These are phyloP conservation scores for Brasenia schreberi DNA, from an alignment of 164 flowering plant species.

Conservation along the genomic window DNA sequence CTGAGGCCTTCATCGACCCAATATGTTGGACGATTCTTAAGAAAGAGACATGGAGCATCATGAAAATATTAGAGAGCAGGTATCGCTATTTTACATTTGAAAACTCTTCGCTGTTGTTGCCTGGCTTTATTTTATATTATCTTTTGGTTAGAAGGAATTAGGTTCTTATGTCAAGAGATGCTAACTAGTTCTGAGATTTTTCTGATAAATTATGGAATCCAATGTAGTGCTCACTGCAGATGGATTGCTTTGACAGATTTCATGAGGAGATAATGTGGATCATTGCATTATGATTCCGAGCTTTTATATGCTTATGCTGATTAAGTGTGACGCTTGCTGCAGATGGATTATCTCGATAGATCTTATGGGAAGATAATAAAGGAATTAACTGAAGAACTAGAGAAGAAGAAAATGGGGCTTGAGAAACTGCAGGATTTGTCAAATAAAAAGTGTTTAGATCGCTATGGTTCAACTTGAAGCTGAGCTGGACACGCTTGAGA, in stretches of 20 bases:
- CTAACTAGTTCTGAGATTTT: not conserved
- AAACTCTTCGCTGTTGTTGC: not conserved
- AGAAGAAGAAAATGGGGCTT: not conserved
- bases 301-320: not conserved
- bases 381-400: constrained; percentile 1
- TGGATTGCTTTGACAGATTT: not conserved
- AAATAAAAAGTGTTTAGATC: not conserved
- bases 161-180: not conserved
- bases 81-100: not conserved
- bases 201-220: not conserved
- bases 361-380: not conserved
- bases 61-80: not conserved
- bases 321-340: not conserved
- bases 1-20: too few species aligned
- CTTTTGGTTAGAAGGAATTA: not conserved
- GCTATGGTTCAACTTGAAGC: not conserved
- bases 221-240: not conserved
- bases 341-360: not conserved
- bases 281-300: not conserved
- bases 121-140: not conserved
- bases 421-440: not conserved
- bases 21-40: too few species aligned
- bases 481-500: not conserved
- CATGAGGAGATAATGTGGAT: not conserved
- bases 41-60: not conserved